Evolutionary conservation across 2,329 filamentous ascomycete genomes (phyloP), one percentile per base, ranked within the genome.

Genomic region (Exophiala alcalophila): DNA sequence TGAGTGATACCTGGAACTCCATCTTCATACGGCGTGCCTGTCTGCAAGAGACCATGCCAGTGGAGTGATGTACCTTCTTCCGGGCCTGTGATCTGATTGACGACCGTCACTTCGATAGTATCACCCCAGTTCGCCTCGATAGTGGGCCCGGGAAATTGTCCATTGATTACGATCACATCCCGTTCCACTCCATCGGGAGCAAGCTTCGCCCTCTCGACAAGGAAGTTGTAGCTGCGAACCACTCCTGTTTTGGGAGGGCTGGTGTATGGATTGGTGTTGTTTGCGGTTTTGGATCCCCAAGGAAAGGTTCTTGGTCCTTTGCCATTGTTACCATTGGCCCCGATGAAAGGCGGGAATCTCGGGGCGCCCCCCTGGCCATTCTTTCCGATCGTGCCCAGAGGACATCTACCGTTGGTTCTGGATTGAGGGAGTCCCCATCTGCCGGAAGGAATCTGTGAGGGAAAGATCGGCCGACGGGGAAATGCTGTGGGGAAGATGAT

Each of bases 81-180:
- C 4, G 48, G 47, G 12, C 48, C 57, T 5, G 55, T 54, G 6
- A 65, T 56, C 16, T 59, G 47, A 48, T 69, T 69, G 16, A 53
- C 50, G 6, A 67, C 61, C 4, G 54, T 57, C 14, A 66, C 54
- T 37, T 57, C 41, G 27, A 61, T 57, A 19, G 49, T 50, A 34
- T 58, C 55, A 23, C 53, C 55, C 48, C 59, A 53, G 24, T 56
- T 53, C n/a, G 52, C 53, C 32, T 59, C 53, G 31, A 60, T 48
- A 16, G 73, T 68, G 1, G 84, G 84, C 0, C 81, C 84, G 1
- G 84, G 84, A 47, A 63, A 61, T 6, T 57, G 49, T 11, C 57
- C 60, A 35, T 63, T 66, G 44, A 62, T 50, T 6, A 57, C 43
- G 40, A 63, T 57, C 21, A 56, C 53, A n/a, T 47, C 43, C 2